Evolutionary conservation across 176 grass and related monocot species (phyloP), one percentile per base, ranked within the genome.

Genomic region (Dendrocalamus sinicus): DNA sequence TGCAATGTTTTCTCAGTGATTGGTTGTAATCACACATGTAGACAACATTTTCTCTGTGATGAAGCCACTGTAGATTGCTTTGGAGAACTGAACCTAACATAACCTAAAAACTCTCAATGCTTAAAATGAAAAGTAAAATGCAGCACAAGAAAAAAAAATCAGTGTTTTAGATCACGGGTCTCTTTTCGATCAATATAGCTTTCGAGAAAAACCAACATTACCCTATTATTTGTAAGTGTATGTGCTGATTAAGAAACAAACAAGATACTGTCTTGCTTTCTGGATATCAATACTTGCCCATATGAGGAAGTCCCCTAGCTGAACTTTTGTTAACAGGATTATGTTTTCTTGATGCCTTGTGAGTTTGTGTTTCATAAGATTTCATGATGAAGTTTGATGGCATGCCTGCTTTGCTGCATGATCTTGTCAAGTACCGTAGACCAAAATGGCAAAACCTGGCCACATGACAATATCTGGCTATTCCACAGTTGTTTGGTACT

Each of bases 161-260:
- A 4, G 14, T 62, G 24, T 40, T 8, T 40, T 70, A 22, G 24
- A 39, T 63, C 12, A 16, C 19, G 32, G 3, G 19, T 53, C 32
- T 26, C 19, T 66, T 26, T 75, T 52, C 23, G n/a, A 23, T 72
- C 52, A 16, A 32, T 75, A 20, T 55, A 30, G 10, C 24, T 63
- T 28, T 30, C 1, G 23, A 24, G 60, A 26, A 63, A 63, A 26
- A 26, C 37, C 20, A 28, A 17, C 20, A 45, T 62, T 82, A 0
- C 55, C 22, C 43, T 76, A 12, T 15, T 12, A 58, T 82, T 45
- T 14, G 37, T 26, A 70, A 52, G n/a, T 68, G 19, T 46, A 24
- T 80, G 14, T 85, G 52, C 53, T 65, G 32, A 32, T 32, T 45
- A 16, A 81, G 5, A 61, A 80, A 63, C 76, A 51, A 32, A 17